Evolutionary conservation across 768 basidiomycete genomes (phyloP).

Genomic region (Cubamyces lactineus): DNA sequence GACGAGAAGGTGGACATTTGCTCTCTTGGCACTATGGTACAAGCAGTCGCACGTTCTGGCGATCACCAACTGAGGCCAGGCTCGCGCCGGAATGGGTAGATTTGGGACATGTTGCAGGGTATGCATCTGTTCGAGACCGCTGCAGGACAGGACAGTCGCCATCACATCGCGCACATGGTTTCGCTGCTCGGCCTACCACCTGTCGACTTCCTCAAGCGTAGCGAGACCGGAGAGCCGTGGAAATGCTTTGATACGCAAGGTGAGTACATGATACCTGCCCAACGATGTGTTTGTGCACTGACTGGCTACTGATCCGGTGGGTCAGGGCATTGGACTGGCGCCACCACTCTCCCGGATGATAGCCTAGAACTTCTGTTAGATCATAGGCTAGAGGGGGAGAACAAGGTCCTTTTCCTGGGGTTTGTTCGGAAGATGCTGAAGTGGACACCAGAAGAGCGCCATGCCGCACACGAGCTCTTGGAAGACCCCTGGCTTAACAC

Average conservation of each 20-base stretch:
- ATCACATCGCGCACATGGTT: slow-evolving; percentile 25
- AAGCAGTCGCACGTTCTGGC: slow-evolving; percentile 3
- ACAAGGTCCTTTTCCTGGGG: slow-evolving; percentile 10
- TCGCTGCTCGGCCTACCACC: slow-evolving; percentile 27
- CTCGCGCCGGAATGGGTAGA: neutral
- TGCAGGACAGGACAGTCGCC: slow-evolving; percentile 3
- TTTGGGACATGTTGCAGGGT: slow-evolving; percentile 21
- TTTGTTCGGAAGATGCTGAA: slow-evolving; percentile 17
- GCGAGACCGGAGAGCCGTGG: slow-evolving; percentile 2
- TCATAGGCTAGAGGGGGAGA: slow-evolving; percentile 9
- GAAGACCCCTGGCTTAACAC: slow-evolving; percentile 13
- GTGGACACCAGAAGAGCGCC: slow-evolving; percentile 20
- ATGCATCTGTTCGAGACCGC: slow-evolving; percentile 14
- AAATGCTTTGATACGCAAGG: slow-evolving; percentile 19
- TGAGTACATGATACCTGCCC: neutral
- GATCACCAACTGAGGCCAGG: neutral
- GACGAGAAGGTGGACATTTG: slow-evolving; percentile 36
- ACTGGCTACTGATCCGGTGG: neutral
- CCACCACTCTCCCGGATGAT: neutral
- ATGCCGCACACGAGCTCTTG: slow-evolving; percentile 11
- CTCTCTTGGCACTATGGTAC: slow-evolving; percentile 36
- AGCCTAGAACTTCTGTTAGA: slow-evolving; percentile 14
- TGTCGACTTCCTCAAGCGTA: slow-evolving; percentile 17
- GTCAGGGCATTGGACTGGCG: slow-evolving; percentile 19
- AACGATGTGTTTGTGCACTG: neutral